A percentile compares a stretch with the other conserved stretches of the same genome.
phyloP scores from a whole-genome alignment of 2,329 filamentous ascomycete species.

The Alternaria sp. region DNA sequence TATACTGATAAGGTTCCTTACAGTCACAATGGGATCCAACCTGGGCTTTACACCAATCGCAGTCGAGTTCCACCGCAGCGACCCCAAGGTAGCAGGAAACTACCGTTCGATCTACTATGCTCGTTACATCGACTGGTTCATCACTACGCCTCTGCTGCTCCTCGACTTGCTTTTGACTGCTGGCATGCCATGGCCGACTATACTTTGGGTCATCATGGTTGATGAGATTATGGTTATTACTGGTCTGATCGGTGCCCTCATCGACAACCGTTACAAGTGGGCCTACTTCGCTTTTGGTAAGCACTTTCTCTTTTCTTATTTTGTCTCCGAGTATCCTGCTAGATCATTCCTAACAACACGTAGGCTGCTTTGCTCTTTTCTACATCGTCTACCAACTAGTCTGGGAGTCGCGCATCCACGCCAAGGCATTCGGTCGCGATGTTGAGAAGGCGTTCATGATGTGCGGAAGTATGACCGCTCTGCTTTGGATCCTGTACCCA shows the following conservation, averaged over 20 bases:
- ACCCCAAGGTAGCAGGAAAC: slow-evolving; percentile 57
- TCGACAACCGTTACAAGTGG: slow-evolving; percentile 71
- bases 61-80: slow-evolving; percentile 64
- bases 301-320: not conserved
- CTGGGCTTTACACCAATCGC: slow-evolving; percentile 69
- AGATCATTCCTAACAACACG: slow-evolving; percentile 2
- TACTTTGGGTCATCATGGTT: slow-evolving; percentile 68
- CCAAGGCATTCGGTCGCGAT: slow-evolving; percentile 62
- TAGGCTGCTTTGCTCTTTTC: slow-evolving; percentile 58
- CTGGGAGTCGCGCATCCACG: slow-evolving; percentile 65
- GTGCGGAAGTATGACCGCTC: slow-evolving; percentile 66
- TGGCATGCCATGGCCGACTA: slow-evolving; percentile 70
- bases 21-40: slow-evolving; percentile 69
- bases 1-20: not conserved
- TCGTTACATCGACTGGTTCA: slow-evolving; percentile 70
- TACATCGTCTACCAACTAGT: slow-evolving; percentile 69
- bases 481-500: slow-evolving; percentile 72
- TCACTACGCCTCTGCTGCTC: slow-evolving; percentile 71
- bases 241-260: slow-evolving; percentile 71
- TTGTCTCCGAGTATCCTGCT: not conserved
- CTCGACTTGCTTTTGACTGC: slow-evolving; percentile 69
- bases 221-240: slow-evolving; percentile 74
- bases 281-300: slow-evolving; percentile 67
- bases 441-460: slow-evolving; percentile 63
- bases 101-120: slow-evolving; percentile 73